A percentile compares a stretch with the other conserved stretches of the same genome.
These are phyloP conservation scores for Geotrichum candidum DNA, from an alignment of 1,139 yeast species.

Conservation along the genomic window DNA sequence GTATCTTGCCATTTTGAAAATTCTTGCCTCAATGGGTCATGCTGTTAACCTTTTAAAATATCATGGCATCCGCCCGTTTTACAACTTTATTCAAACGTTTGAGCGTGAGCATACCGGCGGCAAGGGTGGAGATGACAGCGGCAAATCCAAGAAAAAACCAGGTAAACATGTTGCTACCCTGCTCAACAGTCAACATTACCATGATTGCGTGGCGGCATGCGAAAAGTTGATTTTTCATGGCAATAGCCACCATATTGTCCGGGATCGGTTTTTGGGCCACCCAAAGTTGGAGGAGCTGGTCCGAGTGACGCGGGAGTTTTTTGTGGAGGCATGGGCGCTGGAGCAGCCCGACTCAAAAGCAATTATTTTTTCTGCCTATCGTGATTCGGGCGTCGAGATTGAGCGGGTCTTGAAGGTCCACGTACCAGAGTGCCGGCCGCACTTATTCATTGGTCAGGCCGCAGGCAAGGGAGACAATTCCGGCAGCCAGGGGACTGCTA, in stretches of 20 bases:
- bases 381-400: conserved; percentile 87
- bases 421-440: conserved; percentile 52
- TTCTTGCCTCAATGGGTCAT: conserved; percentile 71
- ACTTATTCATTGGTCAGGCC: conserved; percentile 84
- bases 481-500: conserved; percentile 24
- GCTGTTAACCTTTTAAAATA: conserved; percentile 47
- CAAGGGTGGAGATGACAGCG: conserved; percentile 4
- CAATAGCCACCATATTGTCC: conserved; percentile 20
- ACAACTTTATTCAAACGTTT: conserved; percentile 37
- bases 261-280: conserved; percentile 50
- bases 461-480: conserved; percentile 21
- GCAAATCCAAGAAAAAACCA: conserved; percentile 22
- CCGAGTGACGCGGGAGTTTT: conserved; percentile 21
- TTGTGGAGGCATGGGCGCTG: conserved; percentile 3
- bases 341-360: conserved; percentile 52
- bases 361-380: conserved; percentile 77
- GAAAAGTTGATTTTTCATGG: conserved; percentile 36
- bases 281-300: conserved; percentile 63
- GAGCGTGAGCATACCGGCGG: conserved; percentile 4
- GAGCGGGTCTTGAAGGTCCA: conserved; percentile 56
- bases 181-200: conserved; percentile 47
- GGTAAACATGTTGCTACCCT: conserved; percentile 37
- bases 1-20: conserved; percentile 37
- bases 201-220: conserved; percentile 42
- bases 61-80: conserved; percentile 79